Evolutionary conservation across 352 stramenopile genomes (phyloP).

Genomic region (Discostella stelligera): DNA sequence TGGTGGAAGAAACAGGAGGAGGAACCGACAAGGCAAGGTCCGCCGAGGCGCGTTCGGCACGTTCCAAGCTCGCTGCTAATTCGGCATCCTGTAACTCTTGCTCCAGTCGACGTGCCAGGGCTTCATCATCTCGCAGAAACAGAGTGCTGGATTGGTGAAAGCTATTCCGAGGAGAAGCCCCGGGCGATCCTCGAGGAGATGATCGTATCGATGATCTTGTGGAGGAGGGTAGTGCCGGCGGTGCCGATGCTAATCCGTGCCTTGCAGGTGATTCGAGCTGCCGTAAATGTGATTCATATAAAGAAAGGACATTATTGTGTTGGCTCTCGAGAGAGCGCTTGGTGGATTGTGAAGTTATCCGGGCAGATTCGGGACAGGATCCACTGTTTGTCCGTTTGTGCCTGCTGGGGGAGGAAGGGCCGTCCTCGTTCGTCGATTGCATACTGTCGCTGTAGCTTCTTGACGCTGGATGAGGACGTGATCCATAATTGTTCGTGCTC

Average conservation of each 20-base stretch:
- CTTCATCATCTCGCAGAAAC: conserved; percentile 27
- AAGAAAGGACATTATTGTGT: not conserved
- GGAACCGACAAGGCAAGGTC: not conserved
- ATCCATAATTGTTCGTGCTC: not conserved
- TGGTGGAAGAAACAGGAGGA: not conserved
- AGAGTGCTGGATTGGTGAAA: not conserved
- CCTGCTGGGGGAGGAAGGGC: not conserved
- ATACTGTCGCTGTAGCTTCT: conserved; percentile 3
- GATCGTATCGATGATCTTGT: not conserved
- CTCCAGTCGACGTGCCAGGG: conserved; percentile 44
- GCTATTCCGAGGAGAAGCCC: conserved; percentile 7
- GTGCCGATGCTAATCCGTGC: not conserved
- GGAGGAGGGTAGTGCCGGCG: not conserved
- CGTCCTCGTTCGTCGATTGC: not conserved
- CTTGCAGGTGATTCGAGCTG: not conserved
- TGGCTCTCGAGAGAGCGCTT: not conserved
- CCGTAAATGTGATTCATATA: not conserved
- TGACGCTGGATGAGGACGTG: not conserved
- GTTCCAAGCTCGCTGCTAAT: conserved; percentile 31
- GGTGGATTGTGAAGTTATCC: not conserved
- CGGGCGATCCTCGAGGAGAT: conserved; percentile 12
- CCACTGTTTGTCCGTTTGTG: not conserved
- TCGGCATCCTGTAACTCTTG: conserved; percentile 63
- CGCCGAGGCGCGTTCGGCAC: conserved; percentile 9
- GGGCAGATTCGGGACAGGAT: conserved; percentile 9